These are phyloP conservation scores for Eucalyptus guilfoylei DNA, from an alignment of 345 rosid genomes.

Conservation along the genomic window DNA sequence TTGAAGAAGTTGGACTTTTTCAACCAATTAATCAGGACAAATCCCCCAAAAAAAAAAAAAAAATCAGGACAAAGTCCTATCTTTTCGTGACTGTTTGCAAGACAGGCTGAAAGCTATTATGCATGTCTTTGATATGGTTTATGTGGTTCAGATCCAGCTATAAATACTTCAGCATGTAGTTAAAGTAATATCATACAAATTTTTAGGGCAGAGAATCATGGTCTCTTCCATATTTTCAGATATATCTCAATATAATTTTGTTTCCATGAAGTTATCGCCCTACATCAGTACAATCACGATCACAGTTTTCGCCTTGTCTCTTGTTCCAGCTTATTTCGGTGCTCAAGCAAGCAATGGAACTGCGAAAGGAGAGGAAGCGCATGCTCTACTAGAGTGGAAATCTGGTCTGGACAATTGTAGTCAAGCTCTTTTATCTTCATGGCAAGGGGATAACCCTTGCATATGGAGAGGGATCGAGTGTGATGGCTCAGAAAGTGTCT, in stretches of 20 bases:
- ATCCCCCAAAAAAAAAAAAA: no score
- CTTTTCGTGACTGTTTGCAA: neutral
- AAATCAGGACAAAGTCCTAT: neutral
- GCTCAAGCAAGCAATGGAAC: neutral
- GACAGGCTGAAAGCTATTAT: neutral
- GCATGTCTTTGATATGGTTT: neutral
- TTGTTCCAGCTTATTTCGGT: neutral
- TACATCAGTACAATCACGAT: neutral
- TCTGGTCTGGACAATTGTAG: neutral
- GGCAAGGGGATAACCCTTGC: neutral
- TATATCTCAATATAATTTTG: no score
- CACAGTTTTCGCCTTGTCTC: neutral
- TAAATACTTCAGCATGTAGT: neutral
- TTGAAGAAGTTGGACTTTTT: neutral
- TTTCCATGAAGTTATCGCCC: neutral
- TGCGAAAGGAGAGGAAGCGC: neutral
- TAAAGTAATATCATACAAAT: neutral
- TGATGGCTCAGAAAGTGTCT: neutral
- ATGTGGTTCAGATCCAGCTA: neutral
- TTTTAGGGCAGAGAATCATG: neutral
- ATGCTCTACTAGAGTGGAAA: conserved; percentile 6
- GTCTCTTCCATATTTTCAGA: no score
- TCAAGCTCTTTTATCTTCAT: neutral
- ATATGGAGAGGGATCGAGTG: conserved; percentile 3
- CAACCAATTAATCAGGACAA: neutral